Percentiles rank a stretch among this genome's conserved stretches.
These are phyloP conservation scores for Neodidymelliopsis sp. DNA, from an alignment of 2,329 filamentous ascomycete genomes.

Conservation along the genomic window DNA sequence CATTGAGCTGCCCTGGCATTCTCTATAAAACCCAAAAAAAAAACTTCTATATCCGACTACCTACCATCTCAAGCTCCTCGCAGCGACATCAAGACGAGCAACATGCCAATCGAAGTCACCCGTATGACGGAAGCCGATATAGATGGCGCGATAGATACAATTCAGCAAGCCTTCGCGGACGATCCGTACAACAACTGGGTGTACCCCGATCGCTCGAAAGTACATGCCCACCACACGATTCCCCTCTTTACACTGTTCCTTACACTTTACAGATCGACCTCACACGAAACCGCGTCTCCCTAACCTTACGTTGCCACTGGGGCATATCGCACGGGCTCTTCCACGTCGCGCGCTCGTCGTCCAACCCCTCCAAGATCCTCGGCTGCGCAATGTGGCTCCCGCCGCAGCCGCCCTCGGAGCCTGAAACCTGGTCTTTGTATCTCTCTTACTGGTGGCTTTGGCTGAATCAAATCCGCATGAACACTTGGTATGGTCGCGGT, in stretches of 20 bases:
- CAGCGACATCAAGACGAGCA: constrained; percentile 37
- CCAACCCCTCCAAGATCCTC: constrained; percentile 60
- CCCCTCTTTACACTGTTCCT: neutral
- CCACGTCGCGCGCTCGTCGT: constrained; percentile 70
- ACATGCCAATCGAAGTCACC: constrained; percentile 61
- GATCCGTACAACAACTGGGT: constrained; percentile 74
- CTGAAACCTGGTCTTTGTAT: constrained; percentile 68
- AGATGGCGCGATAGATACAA: constrained; percentile 68
- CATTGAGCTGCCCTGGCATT: neutral
- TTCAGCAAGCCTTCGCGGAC: constrained; percentile 70
- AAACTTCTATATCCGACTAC: too few relatives aligned
- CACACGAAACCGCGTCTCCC: constrained; percentile 67
- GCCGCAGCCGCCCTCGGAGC: constrained; percentile 58
- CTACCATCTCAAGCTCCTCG: neutral
- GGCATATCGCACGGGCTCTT: constrained; percentile 74
- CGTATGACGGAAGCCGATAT: constrained; percentile 67
- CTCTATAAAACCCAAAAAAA: neutral
- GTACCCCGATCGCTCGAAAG: constrained; percentile 65
- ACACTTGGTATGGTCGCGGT: constrained; percentile 72
- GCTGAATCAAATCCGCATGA: constrained; percentile 70
- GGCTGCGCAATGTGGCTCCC: constrained; percentile 78
- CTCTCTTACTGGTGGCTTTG: constrained; percentile 71
- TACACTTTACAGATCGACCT: constrained; percentile 60
- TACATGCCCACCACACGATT: constrained; percentile 35
- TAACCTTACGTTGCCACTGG: constrained; percentile 72